Percentiles rank a stretch among this genome's conserved stretches.
Evolutionary conservation across 306 rosid genomes (phyloP).

Genomic region (Vachellia pachyceras): DNA sequence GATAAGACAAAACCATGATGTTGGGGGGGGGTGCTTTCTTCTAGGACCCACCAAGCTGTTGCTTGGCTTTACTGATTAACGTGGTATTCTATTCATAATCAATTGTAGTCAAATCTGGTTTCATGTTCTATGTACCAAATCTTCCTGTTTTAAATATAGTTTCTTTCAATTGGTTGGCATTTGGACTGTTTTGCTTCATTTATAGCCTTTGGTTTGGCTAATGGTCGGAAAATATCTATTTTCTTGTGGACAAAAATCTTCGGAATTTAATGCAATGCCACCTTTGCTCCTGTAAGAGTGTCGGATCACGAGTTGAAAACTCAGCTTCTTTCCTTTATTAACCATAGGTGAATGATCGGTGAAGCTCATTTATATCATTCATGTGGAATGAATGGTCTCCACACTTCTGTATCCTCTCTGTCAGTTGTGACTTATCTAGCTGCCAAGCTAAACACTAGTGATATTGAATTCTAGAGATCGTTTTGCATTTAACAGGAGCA

Average conservation of each 20-base stretch:
- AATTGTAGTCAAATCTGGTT: background rate
- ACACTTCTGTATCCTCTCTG: background rate
- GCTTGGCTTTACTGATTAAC: background rate
- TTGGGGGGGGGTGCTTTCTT: conserved; percentile 11
- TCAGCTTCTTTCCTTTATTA: conserved; percentile 21
- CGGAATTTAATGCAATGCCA: conserved; percentile 33
- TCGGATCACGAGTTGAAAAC: conserved; percentile 39
- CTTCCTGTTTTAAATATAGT: background rate
- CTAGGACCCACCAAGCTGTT: background rate
- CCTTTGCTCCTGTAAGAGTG: conserved; percentile 8
- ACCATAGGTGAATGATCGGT: conserved; percentile 3
- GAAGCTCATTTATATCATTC: conserved; percentile 25
- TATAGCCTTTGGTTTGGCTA: conserved; percentile 10
- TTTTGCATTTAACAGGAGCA: background rate
- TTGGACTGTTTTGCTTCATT: conserved; percentile 24
- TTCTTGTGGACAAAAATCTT: conserved; percentile 37
- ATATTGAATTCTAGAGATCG: background rate
- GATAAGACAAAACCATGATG: conserved; percentile 10
- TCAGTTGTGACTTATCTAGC: conserved; percentile 32
- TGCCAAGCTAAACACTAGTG: background rate
- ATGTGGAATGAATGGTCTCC: conserved; percentile 21
- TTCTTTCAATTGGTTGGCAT: background rate
- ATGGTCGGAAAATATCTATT: conserved; percentile 21
- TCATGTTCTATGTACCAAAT: background rate
- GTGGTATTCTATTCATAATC: background rate